phyloP scores from a whole-genome alignment of 163 green algal species.

The Chlamydomonas reinhardtii region DNA sequence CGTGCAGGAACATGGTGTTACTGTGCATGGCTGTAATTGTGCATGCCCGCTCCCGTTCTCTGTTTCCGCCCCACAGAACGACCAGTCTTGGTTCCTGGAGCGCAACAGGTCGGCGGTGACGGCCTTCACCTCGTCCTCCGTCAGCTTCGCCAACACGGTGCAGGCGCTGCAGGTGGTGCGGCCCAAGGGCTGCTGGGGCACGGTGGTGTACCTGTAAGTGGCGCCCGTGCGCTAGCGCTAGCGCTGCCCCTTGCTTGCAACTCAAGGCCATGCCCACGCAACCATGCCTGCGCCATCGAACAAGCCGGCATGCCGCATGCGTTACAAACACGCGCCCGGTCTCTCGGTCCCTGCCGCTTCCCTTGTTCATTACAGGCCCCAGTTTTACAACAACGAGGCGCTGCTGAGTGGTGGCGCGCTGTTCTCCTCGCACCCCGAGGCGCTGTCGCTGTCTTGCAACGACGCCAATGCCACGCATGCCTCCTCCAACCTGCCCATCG shows the following conservation, averaged over 20 bases:
- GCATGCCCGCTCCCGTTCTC: no score
- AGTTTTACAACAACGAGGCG: slow-evolving; percentile 23
- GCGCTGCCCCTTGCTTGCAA: no score
- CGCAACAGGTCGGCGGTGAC: not conserved
- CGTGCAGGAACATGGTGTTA: no score
- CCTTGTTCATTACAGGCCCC: not conserved
- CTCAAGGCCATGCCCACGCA: not conserved
- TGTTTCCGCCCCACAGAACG: not conserved
- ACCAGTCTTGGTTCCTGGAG: not conserved
- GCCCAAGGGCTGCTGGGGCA: slow-evolving; percentile 41
- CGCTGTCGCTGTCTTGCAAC: slow-evolving; percentile 34
- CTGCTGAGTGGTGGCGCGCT: slow-evolving; percentile 18
- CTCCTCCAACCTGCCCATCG: not conserved
- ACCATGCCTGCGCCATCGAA: not conserved
- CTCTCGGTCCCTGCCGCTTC: no score
- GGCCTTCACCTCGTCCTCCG: not conserved
- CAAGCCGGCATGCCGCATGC: no score
- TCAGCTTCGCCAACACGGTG: slow-evolving; percentile 1
- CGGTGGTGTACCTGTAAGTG: slow-evolving; percentile 33
- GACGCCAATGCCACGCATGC: not conserved
- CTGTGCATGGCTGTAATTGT: no score
- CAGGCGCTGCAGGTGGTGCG: slow-evolving; percentile 10
- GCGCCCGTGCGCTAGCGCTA: not conserved
- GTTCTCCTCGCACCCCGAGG: slow-evolving; percentile 31
- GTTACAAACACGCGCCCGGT: no score